Conservation (phyloP, 208 protist genomes). For the Acanthamoeba quina region DNA sequence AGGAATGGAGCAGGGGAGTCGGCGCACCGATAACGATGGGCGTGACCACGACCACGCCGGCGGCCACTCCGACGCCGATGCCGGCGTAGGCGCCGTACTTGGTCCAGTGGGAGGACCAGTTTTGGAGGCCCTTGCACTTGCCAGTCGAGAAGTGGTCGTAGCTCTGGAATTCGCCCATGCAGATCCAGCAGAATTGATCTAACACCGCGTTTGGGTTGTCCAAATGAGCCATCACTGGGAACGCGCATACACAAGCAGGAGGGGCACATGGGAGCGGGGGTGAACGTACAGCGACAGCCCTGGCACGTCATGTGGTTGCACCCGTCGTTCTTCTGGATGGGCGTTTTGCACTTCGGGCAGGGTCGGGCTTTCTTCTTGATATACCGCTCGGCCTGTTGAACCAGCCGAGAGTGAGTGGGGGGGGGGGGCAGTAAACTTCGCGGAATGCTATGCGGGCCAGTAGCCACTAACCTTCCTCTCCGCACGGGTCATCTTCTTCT, state of each 20-base stretch:
- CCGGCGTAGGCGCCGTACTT: constrained; percentile 63
- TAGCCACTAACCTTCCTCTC: constrained; percentile 29
- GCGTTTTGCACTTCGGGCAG: constrained; percentile 60
- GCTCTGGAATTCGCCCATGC: constrained; percentile 15
- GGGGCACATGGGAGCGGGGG: neutral
- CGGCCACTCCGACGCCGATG: constrained; percentile 32
- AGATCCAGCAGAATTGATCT: constrained; percentile 69
- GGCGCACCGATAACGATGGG: constrained; percentile 44
- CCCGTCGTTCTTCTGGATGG: constrained; percentile 68
- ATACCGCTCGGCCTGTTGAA: constrained; percentile 9
- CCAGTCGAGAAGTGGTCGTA: constrained; percentile 43
- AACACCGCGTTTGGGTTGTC: neutral
- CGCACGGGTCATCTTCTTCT: neutral
- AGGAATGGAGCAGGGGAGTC: neutral
- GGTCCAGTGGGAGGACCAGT: constrained; percentile 43
- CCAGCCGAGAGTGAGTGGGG: neutral
- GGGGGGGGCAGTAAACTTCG: neutral
- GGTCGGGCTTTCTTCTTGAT: constrained; percentile 39
- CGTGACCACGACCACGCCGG: constrained; percentile 22
- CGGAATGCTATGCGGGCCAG: neutral
- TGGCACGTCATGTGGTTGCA: constrained; percentile 72
- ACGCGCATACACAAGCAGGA: neutral
- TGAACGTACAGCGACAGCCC: constrained; percentile 45
- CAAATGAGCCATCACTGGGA: neutral
- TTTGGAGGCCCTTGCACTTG: constrained; percentile 61